These are phyloP conservation scores for Cyclotella cryptica DNA, from an alignment of 108 stramenopile species.

Conservation along the genomic window DNA sequence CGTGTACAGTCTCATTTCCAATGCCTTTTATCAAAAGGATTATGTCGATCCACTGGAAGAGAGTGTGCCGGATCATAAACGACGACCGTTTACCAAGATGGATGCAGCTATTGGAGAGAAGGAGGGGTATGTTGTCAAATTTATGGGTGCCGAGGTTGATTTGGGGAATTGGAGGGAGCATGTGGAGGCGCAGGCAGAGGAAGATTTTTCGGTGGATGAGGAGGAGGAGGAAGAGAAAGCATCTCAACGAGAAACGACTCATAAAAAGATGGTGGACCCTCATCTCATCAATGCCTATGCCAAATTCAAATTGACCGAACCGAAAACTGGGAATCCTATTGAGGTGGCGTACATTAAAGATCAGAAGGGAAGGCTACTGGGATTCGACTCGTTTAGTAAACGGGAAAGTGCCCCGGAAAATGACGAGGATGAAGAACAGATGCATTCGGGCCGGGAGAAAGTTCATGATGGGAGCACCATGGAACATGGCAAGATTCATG, in stretches of 20 bases:
- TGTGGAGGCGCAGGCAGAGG: conserved; percentile 53
- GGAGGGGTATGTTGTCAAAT: conserved; percentile 32
- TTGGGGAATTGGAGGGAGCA: conserved; percentile 55
- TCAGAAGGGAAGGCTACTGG: conserved; percentile 75
- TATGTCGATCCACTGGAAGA: conserved; percentile 56
- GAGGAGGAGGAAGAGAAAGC: conserved; percentile 9
- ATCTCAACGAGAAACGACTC: neutral
- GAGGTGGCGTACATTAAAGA: conserved; percentile 85
- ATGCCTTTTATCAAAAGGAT: conserved; percentile 64
- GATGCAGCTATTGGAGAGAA: conserved; percentile 12
- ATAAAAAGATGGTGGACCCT: conserved; percentile 48
- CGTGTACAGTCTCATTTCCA: conserved; percentile 68
- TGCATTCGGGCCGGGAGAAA: neutral
- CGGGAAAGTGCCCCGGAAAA: neutral
- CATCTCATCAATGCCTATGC: conserved; percentile 61
- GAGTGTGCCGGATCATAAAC: conserved; percentile 27
- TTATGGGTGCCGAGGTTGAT: conserved; percentile 43
- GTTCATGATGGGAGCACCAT: conserved; percentile 8
- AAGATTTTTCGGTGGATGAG: conserved; percentile 9
- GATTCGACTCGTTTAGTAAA: conserved; percentile 66
- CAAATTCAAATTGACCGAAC: conserved; percentile 48
- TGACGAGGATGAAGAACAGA: conserved; percentile 2
- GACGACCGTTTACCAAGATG: conserved; percentile 8
- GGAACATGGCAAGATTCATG: conserved; percentile 6
- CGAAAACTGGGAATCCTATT: conserved; percentile 47